Conservation (phyloP, 2,329 filamentous ascomycete genomes). For the Aspergillus pseudoglaucus region DNA sequence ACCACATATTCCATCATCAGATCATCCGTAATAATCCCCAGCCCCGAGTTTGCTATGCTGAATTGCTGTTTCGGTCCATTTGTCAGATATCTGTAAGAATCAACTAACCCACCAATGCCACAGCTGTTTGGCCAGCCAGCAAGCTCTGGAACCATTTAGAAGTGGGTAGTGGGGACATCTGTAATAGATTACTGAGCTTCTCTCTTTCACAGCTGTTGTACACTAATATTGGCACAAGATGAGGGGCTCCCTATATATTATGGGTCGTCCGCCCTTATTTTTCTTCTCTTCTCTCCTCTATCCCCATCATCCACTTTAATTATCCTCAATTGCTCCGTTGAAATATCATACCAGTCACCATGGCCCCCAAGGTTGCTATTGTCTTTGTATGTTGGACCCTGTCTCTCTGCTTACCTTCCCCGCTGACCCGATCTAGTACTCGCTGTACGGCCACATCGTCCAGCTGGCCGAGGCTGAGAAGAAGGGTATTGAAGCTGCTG, state of each 20-base stretch:
- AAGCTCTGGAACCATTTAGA: background rate
- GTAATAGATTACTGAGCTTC: slow-evolving; percentile 21
- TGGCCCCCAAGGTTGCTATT: slow-evolving; percentile 90
- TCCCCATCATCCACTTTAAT: slow-evolving; percentile 1
- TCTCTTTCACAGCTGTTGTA: background rate
- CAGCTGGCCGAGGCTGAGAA: slow-evolving; percentile 83
- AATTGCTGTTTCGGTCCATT: slow-evolving; percentile 11
- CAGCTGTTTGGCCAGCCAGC: background rate
- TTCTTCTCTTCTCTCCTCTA: slow-evolving; percentile 1
- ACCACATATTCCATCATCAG: too few relatives aligned
- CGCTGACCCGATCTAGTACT: slow-evolving; percentile 57
- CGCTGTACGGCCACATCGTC: slow-evolving; percentile 87
- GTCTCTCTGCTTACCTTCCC: slow-evolving; percentile 7
- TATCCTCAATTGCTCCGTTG: slow-evolving; percentile 1
- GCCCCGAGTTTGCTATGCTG: background rate
- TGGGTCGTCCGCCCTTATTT: too few relatives aligned
- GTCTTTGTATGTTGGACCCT: slow-evolving; percentile 61
- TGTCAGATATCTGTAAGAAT: slow-evolving; percentile 32
- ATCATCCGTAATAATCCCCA: background rate
- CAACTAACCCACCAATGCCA: slow-evolving; percentile 10
- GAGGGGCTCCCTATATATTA: too few relatives aligned
- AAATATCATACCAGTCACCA: slow-evolving; percentile 39
- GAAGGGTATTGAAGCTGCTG: slow-evolving; percentile 80
- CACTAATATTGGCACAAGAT: too few relatives aligned
- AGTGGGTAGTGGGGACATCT: slow-evolving; percentile 5